Evolutionary conservation across 2,329 filamentous ascomycete genomes (phyloP), one percentile per base, ranked within the genome.

Genomic region (Dryadomyces quercivorus): DNA sequence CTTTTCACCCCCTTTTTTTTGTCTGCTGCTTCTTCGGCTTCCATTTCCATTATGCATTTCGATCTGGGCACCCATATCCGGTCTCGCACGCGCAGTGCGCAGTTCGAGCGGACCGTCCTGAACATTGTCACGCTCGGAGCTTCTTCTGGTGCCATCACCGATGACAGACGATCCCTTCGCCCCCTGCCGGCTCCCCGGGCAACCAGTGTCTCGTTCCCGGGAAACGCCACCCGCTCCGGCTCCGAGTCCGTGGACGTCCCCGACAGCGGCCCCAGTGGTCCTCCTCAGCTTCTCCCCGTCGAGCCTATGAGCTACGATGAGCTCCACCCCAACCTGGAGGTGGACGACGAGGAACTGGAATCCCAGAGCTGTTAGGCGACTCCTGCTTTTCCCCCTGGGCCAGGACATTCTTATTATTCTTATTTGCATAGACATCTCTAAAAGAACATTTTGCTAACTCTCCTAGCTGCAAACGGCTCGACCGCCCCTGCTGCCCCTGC

Each of bases 281-380:
- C 72, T 2, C 75, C 75, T 13, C 74, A 60, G 56, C 66, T 78
- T 22, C 68, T 65, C 8, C 67, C 71, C 5, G 64, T 70, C 58
- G 69, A 69, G 52, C 70, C 71, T 38, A 68, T 76, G 58, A 69
- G 69, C 12, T 75, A 72, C 60, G 72, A 74, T 22, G 75, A 77
- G 63, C 69, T 78, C 48, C 72, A 72, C 57, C 62, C 61, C 56
- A 62, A 67, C 59, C 56, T 57, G 0, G 55, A 51, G 5, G 22
- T 49, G 8, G 50, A 42, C 1, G 18, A 36, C 10, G 47, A 52
- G 8, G 38, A 49, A 1, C 4, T 7, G 2, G 46, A 46, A 36
- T 18, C 26, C 16, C 49, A 26, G 16, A 40, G 26, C 49, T 51
- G 49, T 51, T 44, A 54, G 51, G 21, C 20, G 45, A 50, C n/a